These are phyloP conservation scores for Kwoniella pini DNA, from an alignment of 768 basidiomycete genomes.

Conservation along the genomic window DNA sequence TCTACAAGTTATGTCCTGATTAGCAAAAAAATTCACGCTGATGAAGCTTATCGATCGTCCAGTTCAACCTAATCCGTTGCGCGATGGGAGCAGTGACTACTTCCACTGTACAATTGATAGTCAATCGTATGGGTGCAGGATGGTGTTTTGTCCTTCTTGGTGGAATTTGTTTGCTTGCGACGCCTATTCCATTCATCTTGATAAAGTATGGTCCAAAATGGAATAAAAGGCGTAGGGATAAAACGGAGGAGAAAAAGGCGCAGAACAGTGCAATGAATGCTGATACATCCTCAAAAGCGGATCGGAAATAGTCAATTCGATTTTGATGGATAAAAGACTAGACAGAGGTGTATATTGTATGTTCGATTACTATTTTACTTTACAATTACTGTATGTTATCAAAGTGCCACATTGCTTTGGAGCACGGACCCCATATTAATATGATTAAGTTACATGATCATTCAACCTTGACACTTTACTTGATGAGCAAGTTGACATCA, in stretches of 20 bases:
- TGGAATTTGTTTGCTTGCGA: constrained; percentile 34
- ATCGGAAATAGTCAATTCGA: too few relatives aligned
- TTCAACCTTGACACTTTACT: background rate
- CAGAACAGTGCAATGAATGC: background rate
- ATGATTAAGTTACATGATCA: too few relatives aligned
- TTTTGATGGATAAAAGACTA: too few relatives aligned
- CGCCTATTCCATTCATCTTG: constrained; percentile 36
- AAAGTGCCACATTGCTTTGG: too few relatives aligned
- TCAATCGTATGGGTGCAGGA: constrained; percentile 36
- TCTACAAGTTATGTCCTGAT: too few relatives aligned
- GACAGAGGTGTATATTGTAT: too few relatives aligned
- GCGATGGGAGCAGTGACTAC: constrained; percentile 47
- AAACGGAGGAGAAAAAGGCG: background rate
- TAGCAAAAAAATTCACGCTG: background rate
- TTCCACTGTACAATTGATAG: constrained; percentile 39
- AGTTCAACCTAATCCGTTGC: constrained; percentile 54
- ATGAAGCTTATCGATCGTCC: background rate
- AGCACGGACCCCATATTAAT: too few relatives aligned
- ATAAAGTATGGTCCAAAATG: constrained; percentile 20
- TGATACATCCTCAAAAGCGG: too few relatives aligned
- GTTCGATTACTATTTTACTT: too few relatives aligned
- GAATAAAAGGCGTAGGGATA: constrained; percentile 16
- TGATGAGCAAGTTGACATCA: too few relatives aligned
- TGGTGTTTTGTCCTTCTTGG: constrained; percentile 50
- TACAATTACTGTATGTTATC: too few relatives aligned